A percentile compares a stretch with the other conserved stretches of the same genome.
Conservation (phyloP, 2,329 filamentous ascomycete species). For the Aspergillus candidus region DNA sequence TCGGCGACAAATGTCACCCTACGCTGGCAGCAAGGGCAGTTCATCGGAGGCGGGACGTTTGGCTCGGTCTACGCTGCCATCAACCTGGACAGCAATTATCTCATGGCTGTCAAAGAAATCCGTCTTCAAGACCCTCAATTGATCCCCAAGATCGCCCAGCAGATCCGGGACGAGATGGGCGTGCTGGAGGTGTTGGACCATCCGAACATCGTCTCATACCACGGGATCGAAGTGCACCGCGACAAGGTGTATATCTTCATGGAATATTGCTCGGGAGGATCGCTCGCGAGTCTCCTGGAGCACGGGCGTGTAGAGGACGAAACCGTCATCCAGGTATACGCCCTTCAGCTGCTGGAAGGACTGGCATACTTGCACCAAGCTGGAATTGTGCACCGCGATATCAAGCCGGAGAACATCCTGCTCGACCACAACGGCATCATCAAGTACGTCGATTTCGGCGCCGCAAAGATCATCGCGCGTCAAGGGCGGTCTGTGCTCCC, state of each 20-base stretch:
- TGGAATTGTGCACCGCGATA: constrained; percentile 89
- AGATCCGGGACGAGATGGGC: constrained; percentile 96
- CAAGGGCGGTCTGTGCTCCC: constrained; percentile 80
- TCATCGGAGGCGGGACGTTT: constrained; percentile 93
- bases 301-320: constrained; percentile 97
- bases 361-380: constrained; percentile 89
- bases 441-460: constrained; percentile 98
- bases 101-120: constrained; percentile 99
- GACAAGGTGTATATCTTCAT: constrained; percentile 99
- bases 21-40: constrained; percentile 98
- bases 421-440: constrained; percentile 97
- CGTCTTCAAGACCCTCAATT: constrained; percentile 92
- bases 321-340: constrained; percentile 94
- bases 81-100: constrained; percentile 88
- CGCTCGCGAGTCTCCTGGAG: constrained; percentile 80
- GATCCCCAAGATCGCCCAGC: constrained; percentile 86
- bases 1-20: constrained; percentile 92
- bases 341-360: constrained; percentile 86
- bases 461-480: constrained; percentile 91
- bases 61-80: constrained; percentile 96
- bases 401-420: constrained; percentile 96
- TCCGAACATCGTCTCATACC: constrained; percentile 95
- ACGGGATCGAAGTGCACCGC: constrained; percentile 94
- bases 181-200: constrained; percentile 93
- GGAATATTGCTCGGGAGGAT: constrained; percentile 97